Percentiles rank a stretch among this genome's conserved stretches.
Conservation (phyloP, 495 filamentous ascomycete species). For the Hypoxylon perforatum region DNA sequence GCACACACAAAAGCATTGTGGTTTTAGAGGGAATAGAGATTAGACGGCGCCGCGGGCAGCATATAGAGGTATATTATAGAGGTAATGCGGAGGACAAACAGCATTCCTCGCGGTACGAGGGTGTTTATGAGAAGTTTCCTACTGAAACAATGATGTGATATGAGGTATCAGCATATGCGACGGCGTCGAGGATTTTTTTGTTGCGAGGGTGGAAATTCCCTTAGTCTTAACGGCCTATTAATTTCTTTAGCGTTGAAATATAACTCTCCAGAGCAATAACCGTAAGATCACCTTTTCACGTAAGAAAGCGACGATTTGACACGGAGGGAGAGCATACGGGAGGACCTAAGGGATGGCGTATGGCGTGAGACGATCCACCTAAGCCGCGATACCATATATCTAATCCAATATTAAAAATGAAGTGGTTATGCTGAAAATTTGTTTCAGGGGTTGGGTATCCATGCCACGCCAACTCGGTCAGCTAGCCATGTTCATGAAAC, state of each 20-base stretch:
- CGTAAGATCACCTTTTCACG: background rate
- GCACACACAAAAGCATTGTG: slow-evolving; percentile 7
- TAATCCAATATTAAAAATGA: no score
- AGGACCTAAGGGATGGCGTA: background rate
- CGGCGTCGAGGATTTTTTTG: slow-evolving; percentile 37
- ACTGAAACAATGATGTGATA: slow-evolving; percentile 32
- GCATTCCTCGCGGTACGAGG: slow-evolving; percentile 35
- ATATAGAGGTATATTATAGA: slow-evolving; percentile 42
- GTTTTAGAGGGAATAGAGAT: slow-evolving; percentile 35
- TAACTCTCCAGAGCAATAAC: background rate
- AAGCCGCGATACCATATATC: no score
- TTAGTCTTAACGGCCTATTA: background rate
- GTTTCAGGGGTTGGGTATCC: no score
- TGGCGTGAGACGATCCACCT: no score
- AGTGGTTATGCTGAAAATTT: no score
- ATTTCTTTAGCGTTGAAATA: background rate
- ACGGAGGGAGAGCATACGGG: background rate
- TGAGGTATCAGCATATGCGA: slow-evolving; percentile 42
- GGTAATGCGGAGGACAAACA: slow-evolving; percentile 38
- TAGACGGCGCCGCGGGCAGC: slow-evolving; percentile 35
- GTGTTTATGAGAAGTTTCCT: slow-evolving; percentile 19
- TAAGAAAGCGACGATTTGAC: background rate
- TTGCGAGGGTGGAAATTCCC: slow-evolving; percentile 7
- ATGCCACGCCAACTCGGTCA: background rate
- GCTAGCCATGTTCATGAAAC: background rate